These are phyloP conservation scores for Cladosporium sphaerospermum DNA, from an alignment of 2,329 filamentous ascomycete genomes.

Conservation along the genomic window DNA sequence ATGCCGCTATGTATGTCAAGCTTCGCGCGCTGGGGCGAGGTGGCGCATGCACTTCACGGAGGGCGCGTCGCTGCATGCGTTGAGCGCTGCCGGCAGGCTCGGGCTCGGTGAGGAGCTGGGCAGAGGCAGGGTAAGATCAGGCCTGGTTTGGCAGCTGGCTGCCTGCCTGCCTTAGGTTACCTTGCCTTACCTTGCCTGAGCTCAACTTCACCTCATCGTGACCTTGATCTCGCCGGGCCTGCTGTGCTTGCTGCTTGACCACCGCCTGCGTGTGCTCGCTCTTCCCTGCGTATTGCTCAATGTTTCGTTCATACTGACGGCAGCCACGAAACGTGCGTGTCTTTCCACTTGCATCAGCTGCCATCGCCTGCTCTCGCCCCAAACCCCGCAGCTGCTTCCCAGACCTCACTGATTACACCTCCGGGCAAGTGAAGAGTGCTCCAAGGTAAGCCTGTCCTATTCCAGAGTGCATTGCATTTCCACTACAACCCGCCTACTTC, in stretches of 20 bases:
- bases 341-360: not conserved
- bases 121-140: too few species aligned
- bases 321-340: not conserved
- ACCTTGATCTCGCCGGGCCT: too few species aligned
- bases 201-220: too few species aligned
- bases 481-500: not conserved
- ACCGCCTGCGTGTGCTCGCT: not conserved
- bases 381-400: not conserved
- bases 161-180: too few species aligned
- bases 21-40: not conserved
- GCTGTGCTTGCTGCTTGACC: too few species aligned
- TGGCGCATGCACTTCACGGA: not conserved
- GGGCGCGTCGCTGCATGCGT: not conserved
- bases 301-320: not conserved
- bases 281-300: not conserved
- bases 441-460: not conserved
- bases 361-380: not conserved
- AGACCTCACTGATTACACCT: not conserved
- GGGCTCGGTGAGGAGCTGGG: too few species aligned
- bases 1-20: not conserved
- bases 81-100: not conserved
- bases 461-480: not conserved
- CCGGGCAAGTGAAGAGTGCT: not conserved
- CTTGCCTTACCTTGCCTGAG: too few species aligned
- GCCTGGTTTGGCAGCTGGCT: too few species aligned